Evolutionary conservation across 345 rosid species (phyloP).

Genomic region (Melastoma malabathricum): DNA sequence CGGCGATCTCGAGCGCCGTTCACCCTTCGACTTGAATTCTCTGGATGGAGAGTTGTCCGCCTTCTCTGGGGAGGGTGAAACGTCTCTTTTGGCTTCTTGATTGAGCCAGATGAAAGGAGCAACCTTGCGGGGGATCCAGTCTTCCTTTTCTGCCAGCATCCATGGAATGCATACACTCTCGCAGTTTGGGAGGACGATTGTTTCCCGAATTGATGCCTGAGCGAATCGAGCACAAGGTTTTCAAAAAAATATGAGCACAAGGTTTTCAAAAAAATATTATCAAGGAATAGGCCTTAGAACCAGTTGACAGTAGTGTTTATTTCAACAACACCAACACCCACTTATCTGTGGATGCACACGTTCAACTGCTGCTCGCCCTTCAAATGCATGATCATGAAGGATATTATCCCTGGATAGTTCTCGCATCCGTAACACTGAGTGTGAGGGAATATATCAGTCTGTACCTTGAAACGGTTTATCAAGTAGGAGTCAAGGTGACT

Average conservation of each 20-base stretch:
- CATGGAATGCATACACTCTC: conserved; percentile 63
- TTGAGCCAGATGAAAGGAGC: conserved; percentile 86
- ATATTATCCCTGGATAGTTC: too few relatives aligned
- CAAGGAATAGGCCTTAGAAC: too few relatives aligned
- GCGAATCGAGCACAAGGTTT: conserved; percentile 1
- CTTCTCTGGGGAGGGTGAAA: conserved; percentile 13
- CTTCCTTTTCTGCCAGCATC: conserved; percentile 84
- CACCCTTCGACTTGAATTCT: conserved; percentile 28
- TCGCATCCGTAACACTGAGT: too few relatives aligned
- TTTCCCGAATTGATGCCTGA: conserved; percentile 58
- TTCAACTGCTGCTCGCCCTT: too few relatives aligned
- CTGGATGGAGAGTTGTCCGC: conserved; percentile 13
- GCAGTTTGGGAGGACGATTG: conserved; percentile 87
- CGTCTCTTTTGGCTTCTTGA: conserved; percentile 44
- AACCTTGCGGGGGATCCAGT: conserved; percentile 59
- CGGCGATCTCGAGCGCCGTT: conserved; percentile 6
- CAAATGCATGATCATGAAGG: too few relatives aligned
- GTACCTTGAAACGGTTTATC: conserved; percentile 57
- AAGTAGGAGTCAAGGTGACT: conserved; percentile 55
- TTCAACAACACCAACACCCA: too few relatives aligned
- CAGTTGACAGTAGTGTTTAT: too few relatives aligned
- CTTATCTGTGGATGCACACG: too few relatives aligned
- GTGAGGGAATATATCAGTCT: too few relatives aligned
- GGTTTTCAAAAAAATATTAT: too few relatives aligned
- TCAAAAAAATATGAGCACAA: too few relatives aligned